Conservation (phyloP, 208 protist genomes). For the Leishmania amazonensis region DNA sequence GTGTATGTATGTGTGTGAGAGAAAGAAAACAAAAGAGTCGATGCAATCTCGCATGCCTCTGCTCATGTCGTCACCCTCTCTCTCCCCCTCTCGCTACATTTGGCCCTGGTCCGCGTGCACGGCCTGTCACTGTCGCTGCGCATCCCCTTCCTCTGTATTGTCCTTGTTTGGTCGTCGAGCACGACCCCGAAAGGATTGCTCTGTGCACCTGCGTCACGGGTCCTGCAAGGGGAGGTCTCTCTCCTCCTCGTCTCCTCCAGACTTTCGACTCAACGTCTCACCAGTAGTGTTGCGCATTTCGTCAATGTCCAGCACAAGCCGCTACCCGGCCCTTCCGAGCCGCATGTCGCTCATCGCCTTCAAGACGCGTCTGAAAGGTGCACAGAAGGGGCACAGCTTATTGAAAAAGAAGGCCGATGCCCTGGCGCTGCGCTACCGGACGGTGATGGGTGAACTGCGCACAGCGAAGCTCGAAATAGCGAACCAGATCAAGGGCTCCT, state of each 20-base stretch:
- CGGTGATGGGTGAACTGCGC: slow-evolving; percentile 95
- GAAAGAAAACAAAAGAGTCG: not conserved
- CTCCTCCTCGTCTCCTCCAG: not conserved
- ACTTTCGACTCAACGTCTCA: not conserved
- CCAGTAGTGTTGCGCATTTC: not conserved
- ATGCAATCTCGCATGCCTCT: not conserved
- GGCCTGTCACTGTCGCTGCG: not conserved
- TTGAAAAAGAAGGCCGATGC: slow-evolving; percentile 99
- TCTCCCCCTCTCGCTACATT: not conserved
- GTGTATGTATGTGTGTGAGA: not conserved
- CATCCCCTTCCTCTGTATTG: not conserved
- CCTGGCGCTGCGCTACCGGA: slow-evolving; percentile 96
- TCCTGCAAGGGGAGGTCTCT: not conserved
- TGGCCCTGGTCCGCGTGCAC: not conserved
- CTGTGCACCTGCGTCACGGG: not conserved
- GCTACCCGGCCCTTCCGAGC: slow-evolving; percentile 89
- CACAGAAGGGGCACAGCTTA: slow-evolving; percentile 98
- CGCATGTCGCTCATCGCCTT: slow-evolving; percentile 94
- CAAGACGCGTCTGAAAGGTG: slow-evolving; percentile 96
- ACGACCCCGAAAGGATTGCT: not conserved
- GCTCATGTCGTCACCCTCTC: not conserved
- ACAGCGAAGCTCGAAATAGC: slow-evolving; percentile 87
- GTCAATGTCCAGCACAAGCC: slow-evolving; percentile 81
- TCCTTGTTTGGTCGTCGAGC: not conserved
- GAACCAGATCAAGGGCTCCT: slow-evolving; percentile 88